Evolutionary conservation across 805 yeast genomes (phyloP).

Genomic region (Middelhovenomyces tepae): DNA sequence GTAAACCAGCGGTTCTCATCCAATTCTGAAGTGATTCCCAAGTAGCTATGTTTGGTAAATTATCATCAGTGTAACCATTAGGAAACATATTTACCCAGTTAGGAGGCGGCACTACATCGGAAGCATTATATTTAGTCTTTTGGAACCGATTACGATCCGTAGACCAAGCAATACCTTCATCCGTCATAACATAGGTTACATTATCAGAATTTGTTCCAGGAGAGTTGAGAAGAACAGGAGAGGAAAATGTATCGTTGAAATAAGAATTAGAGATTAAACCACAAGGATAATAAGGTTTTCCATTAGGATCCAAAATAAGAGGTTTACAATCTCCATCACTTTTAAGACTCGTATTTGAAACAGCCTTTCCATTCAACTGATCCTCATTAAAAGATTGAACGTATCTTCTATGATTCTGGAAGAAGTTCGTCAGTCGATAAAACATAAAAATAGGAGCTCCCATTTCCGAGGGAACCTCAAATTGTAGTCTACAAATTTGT

Average conservation of each 20-base stretch:
- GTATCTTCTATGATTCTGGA: constrained; percentile 90
- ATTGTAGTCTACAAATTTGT: constrained; percentile 54
- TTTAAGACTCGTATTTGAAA: constrained; percentile 41
- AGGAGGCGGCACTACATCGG: constrained; percentile 86
- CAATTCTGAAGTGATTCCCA: constrained; percentile 91
- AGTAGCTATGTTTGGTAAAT: constrained; percentile 62
- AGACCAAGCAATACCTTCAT: constrained; percentile 73
- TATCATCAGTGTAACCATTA: constrained; percentile 76
- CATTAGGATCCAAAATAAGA: constrained; percentile 41
- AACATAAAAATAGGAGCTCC: constrained; percentile 66
- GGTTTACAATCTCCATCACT: constrained; percentile 52
- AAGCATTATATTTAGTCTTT: constrained; percentile 56
- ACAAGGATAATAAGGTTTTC: constrained; percentile 78
- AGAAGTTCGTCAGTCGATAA: constrained; percentile 83
- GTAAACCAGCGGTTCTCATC: constrained; percentile 96
- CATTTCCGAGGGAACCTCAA: constrained; percentile 63
- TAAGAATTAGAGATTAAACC: constrained; percentile 89
- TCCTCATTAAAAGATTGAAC: constrained; percentile 75
- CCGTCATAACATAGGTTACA: constrained; percentile 34
- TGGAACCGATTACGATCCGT: constrained; percentile 66
- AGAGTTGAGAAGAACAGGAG: constrained; percentile 33
- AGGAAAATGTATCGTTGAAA: constrained; percentile 78
- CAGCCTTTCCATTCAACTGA: constrained; percentile 74
- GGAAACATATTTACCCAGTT: constrained; percentile 79
- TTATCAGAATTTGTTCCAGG: constrained; percentile 23